Conservation (phyloP, 179 eudicot species). For the Silene noctiflora region DNA sequence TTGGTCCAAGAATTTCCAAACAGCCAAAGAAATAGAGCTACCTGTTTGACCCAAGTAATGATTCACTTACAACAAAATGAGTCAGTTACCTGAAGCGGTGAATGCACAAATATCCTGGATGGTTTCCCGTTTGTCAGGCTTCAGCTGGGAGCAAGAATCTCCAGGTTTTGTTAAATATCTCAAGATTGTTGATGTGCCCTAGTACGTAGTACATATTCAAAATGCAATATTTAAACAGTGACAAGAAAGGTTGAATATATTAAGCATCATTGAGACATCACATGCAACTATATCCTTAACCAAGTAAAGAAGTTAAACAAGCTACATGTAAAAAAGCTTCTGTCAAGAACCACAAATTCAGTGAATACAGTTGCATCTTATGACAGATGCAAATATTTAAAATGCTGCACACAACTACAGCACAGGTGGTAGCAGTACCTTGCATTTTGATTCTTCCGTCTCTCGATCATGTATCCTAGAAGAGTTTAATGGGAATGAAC, state of each 20-base stretch:
- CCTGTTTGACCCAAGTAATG: background rate
- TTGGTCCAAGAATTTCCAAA: background rate
- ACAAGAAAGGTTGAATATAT: constrained; percentile 6
- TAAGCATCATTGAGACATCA: constrained; percentile 5
- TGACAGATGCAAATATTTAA: background rate
- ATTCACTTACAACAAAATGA: constrained; percentile 1
- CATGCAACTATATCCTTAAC: background rate
- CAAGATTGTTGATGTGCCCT: constrained; percentile 65
- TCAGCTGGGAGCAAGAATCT: constrained; percentile 33
- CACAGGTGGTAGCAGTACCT: constrained; percentile 12
- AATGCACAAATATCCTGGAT: constrained; percentile 29
- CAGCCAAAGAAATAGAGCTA: background rate
- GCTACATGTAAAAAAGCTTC: background rate
- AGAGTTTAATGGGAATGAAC: constrained; percentile 15
- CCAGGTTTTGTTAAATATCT: constrained; percentile 47
- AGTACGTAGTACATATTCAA: constrained; percentile 18
- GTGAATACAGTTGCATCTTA: background rate
- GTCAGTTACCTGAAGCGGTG: constrained; percentile 41
- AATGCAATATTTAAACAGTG: constrained; percentile 1
- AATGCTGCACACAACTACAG: background rate
- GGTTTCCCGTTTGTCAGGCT: constrained; percentile 28
- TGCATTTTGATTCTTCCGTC: constrained; percentile 39
- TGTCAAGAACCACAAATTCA: background rate
- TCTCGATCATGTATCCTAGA: constrained; percentile 33
- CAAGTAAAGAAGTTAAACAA: background rate